Evolutionary conservation across 305 asterid genomes (phyloP), one percentile per base, ranked within the genome.

Genomic region (Vinca major): DNA sequence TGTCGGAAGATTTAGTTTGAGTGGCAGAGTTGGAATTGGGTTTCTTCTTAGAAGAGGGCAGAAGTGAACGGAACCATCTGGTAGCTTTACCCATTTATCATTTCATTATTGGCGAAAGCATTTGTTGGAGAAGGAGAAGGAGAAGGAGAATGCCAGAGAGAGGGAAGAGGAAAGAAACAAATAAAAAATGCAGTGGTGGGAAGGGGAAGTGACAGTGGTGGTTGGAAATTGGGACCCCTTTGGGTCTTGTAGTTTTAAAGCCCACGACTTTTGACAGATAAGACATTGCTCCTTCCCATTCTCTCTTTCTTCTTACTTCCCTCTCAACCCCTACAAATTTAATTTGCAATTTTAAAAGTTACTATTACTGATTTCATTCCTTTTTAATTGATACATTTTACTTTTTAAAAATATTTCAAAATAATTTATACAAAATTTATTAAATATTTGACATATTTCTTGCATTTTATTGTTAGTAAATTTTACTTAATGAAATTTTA

Each of bases 61-160:
- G 73, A 61, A 91, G 88, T 2, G 91, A 84, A 71, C 90, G 90
- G 63, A 91, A 70, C 98, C 98, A 91, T 84, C 50, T 86, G 2
- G 69, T 63, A 58, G 90, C 77, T 75, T 83, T 88, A 79, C 96
- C 98, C 96, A 91, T 91, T 70, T 72, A 73, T 79, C 88, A 75
- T 75, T 51, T 26, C 33, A 26, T 26, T 26, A 26, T 26, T 26
- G 33, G 54, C 47, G 62, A 48, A 39, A 26, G 33, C 33, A 26
- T 26, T 26, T 26, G 33, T 26, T 26, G 33, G 33, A 26, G 33
- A 26, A 26, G 33, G 33, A 26, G 33, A 26, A 26, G 33, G 33
- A 26, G 33, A 26, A 26, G 33, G 33, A 26, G 33, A 26, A 26
- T 0, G 33, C 33, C 36, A 41, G 45, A 41, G 45, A 41, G 45